A percentile compares a stretch with the other conserved stretches of the same genome.
Evolutionary conservation across 2,329 filamentous ascomycete species (phyloP).

Genomic region (Clonostachys solani): DNA sequence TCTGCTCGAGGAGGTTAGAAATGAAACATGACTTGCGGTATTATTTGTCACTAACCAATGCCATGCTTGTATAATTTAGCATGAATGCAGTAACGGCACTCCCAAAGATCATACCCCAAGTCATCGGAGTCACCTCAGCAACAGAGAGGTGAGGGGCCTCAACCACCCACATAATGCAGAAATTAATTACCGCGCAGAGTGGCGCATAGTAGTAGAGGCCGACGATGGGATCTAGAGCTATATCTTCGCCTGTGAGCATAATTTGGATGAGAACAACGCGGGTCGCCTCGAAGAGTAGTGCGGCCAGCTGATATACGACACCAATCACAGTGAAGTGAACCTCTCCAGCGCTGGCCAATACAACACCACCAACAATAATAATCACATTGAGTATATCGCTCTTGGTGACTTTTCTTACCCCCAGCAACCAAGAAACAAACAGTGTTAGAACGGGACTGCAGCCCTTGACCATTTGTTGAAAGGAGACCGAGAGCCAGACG

Average conservation of each 20-base stretch:
- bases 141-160: conserved; percentile 64
- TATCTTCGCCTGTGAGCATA: conserved; percentile 68
- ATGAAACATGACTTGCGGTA: conserved; percentile 30
- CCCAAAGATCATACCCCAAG: conserved; percentile 59
- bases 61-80: conserved; percentile 79
- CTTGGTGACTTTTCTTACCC: conserved; percentile 41
- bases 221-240: conserved; percentile 86
- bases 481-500: conserved; percentile 62
- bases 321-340: conserved; percentile 64
- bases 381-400: conserved; percentile 41
- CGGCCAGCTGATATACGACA: conserved; percentile 67
- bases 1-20: conserved; percentile 41
- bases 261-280: conserved; percentile 83
- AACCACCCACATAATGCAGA: conserved; percentile 62
- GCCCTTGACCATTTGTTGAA: conserved; percentile 70
- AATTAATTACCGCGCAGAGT: conserved; percentile 78
- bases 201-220: conserved; percentile 89
- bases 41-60: conserved; percentile 50
- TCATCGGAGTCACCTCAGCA: conserved; percentile 44
- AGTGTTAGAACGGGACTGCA: conserved; percentile 64
- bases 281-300: conserved; percentile 76
- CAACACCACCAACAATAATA: conserved; percentile 48
- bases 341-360: conserved; percentile 54
- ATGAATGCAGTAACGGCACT: conserved; percentile 79
- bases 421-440: conserved; percentile 56